A percentile compares a stretch with the other conserved stretches of the same genome.
Conservation (phyloP, 805 yeast species). For the Monosporozyma yasuniensis region DNA sequence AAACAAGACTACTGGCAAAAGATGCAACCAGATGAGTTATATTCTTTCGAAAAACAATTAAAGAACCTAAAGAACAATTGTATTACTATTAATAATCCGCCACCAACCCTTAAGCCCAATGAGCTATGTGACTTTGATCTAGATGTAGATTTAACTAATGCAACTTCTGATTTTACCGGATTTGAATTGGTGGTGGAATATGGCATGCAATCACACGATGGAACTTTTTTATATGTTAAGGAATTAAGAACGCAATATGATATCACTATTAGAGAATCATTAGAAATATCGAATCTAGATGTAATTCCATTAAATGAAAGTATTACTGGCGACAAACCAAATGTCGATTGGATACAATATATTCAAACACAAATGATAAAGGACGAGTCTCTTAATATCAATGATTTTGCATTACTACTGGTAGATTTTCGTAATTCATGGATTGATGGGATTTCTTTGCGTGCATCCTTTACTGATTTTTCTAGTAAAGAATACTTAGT, state of each 20-base stretch:
- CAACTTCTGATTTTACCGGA: slow-evolving; percentile 16
- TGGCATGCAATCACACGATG: slow-evolving; percentile 17
- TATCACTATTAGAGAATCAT: slow-evolving; percentile 40
- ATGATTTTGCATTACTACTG: slow-evolving; percentile 54
- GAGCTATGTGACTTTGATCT: slow-evolving; percentile 17
- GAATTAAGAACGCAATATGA: slow-evolving; percentile 20
- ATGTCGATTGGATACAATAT: slow-evolving; percentile 25
- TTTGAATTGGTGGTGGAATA: slow-evolving; percentile 22
- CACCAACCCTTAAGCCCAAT: slow-evolving; percentile 17
- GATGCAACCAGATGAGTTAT: slow-evolving; percentile 21
- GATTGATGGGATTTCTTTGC: slow-evolving; percentile 43
- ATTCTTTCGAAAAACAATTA: slow-evolving; percentile 20
- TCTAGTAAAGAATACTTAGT: slow-evolving; percentile 21
- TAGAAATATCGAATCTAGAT: slow-evolving; percentile 66
- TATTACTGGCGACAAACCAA: slow-evolving; percentile 15
- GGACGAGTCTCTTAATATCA: slow-evolving; percentile 23
- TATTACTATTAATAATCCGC: slow-evolving; percentile 13
- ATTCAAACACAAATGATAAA: slow-evolving; percentile 9
- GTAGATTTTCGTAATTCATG: slow-evolving; percentile 79
- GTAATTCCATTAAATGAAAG: slow-evolving; percentile 46
- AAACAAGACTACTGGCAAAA: slow-evolving; percentile 26
- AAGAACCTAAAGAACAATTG: slow-evolving; percentile 17
- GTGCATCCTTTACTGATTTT: slow-evolving; percentile 30
- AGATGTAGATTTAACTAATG: slow-evolving; percentile 18
- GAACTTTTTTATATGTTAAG: slow-evolving; percentile 16